These are phyloP conservation scores for Anisodus tanguticus DNA, from an alignment of 257 asterid species.

Conservation along the genomic window DNA sequence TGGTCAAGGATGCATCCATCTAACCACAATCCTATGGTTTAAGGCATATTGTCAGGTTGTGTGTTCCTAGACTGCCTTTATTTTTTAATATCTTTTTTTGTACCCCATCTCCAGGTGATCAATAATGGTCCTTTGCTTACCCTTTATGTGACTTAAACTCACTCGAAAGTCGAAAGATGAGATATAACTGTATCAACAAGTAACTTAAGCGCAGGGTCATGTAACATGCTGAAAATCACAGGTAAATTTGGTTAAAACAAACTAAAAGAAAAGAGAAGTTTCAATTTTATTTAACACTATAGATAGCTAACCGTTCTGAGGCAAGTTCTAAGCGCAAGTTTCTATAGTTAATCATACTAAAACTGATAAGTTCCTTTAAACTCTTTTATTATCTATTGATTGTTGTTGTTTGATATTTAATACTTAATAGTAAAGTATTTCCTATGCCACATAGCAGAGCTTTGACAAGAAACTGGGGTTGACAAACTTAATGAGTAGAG, in stretches of 20 bases:
- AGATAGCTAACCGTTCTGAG: neutral
- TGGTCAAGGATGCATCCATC: neutral
- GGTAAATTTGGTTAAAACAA: neutral
- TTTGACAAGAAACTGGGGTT: no score
- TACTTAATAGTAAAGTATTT: no score
- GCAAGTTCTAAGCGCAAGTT: neutral
- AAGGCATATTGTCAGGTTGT: neutral
- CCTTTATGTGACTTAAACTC: neutral
- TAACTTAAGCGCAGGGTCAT: neutral
- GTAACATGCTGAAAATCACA: conserved; percentile 2
- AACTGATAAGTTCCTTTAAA: neutral
- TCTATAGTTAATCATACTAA: neutral
- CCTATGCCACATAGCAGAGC: no score
- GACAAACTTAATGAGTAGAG: no score
- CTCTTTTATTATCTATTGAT: no score
- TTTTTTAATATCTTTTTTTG: neutral
- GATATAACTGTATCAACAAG: neutral
- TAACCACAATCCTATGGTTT: neutral
- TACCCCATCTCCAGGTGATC: neutral
- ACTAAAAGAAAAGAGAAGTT: neutral
- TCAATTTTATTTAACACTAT: neutral
- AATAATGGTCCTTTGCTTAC: neutral
- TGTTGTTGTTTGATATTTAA: no score
- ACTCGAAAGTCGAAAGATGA: neutral
- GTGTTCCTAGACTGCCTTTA: neutral